Evolutionary conservation across 345 rosid species (phyloP).

Genomic region (Eucalyptus tenuipes): DNA sequence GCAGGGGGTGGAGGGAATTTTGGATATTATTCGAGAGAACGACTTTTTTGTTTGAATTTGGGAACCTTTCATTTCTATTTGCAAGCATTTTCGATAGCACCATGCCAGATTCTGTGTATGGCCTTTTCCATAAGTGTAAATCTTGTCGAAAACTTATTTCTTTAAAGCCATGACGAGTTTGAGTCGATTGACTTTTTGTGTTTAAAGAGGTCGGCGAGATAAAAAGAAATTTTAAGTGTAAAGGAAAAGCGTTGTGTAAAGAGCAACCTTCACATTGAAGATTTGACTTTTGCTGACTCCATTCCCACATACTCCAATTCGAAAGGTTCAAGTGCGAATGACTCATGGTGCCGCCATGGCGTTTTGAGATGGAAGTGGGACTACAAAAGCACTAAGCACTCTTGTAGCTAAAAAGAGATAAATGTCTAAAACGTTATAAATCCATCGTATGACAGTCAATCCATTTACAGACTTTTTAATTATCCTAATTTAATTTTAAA

Average conservation of each 20-base stretch:
- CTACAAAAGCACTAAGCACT: not conserved
- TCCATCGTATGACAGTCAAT: rapidly evolving
- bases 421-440: not conserved
- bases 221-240: not conserved
- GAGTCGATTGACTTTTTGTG: not conserved
- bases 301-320: not conserved
- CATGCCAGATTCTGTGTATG: not conserved
- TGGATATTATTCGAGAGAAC: not conserved
- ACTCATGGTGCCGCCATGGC: not conserved
- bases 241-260: not conserved
- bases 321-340: not conserved
- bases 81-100: not conserved
- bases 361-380: not conserved
- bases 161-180: not conserved
- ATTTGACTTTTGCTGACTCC: not conserved
- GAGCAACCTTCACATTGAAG: not conserved
- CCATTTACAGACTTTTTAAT: too few species aligned
- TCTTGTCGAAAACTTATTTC: not conserved
- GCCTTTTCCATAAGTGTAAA: not conserved
- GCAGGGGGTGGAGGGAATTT: not conserved
- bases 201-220: not conserved
- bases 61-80: not conserved
- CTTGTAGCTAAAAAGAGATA: not conserved
- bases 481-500: not conserved
- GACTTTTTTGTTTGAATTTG: not conserved